Conservation (phyloP, 495 filamentous ascomycete species). For the Penicillium silybi region DNA sequence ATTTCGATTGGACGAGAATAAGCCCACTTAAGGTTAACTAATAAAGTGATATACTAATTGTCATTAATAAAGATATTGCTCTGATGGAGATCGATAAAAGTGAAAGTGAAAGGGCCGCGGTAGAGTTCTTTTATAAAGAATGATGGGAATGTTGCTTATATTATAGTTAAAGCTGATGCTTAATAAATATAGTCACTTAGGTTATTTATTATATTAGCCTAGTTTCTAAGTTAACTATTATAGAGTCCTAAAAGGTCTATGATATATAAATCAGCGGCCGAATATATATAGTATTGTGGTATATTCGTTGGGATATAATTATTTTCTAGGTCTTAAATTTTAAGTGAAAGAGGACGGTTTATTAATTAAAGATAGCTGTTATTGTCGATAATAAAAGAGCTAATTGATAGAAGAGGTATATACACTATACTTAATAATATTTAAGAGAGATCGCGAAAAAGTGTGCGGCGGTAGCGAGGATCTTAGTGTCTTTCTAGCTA, state of each 20-base stretch:
- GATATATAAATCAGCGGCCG: constrained; percentile 28
- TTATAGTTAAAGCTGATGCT: constrained; percentile 12
- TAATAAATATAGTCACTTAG: constrained; percentile 22
- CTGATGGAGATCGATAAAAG: constrained; percentile 27
- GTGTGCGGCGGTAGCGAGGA: constrained; percentile 15
- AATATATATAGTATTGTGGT: constrained; percentile 27
- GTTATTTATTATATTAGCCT: constrained; percentile 22
- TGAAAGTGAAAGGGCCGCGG: constrained; percentile 21
- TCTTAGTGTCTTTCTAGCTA: constrained; percentile 24
- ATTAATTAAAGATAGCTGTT: constrained; percentile 19
- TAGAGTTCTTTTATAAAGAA: constrained; percentile 23
- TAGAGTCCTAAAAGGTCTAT: constrained; percentile 22
- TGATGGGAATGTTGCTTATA: neutral
- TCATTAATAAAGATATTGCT: constrained; percentile 37
- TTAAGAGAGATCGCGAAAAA: constrained; percentile 27
- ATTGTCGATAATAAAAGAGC: constrained; percentile 23
- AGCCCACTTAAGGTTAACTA: constrained; percentile 38
- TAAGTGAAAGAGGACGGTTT: constrained; percentile 28
- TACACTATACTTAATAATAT: constrained; percentile 21
- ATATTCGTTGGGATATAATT: constrained; percentile 33
- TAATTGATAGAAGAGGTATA: constrained; percentile 23
- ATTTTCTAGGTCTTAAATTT: constrained; percentile 32
- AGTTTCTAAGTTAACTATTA: constrained; percentile 19
- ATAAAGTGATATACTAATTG: constrained; percentile 28
- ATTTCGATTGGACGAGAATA: constrained; percentile 33